Base-by-base conservation (phyloP, 768 basidiomycete genomes). In the Crepidotus variabilis region DNA sequence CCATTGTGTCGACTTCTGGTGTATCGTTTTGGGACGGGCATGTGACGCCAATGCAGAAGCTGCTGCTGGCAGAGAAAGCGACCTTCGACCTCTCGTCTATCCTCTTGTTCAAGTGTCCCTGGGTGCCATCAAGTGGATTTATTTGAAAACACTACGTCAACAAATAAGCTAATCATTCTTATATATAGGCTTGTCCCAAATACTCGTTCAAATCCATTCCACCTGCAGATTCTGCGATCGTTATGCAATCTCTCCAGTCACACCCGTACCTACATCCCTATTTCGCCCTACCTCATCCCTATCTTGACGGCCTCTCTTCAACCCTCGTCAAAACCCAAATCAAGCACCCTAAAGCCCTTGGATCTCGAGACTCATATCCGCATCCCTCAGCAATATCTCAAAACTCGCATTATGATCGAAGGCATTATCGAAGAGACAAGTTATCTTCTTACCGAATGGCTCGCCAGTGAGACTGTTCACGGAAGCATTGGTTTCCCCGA, bases 1-100 rank as follows among this genome's bases (percentile, higher is more conserved):
- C 2, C 97, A 99, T 69, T 92, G 86, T 57, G 76, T 99, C 61
- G 97, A 99, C 75, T 98, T 98, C 65, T 99, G 97, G 97, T 82
- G 84, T 39, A 79, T 92, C 43, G 93, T 98, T 9, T 80, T 99
- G 9, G 88, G 87, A 20, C 79, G 87, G 46, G 88, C 92, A 14
- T 95, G 92, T 65, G 84, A 87, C 64, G 73, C 75, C 24, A 75
- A 86, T 63, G 73, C 76, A 2, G 78, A 84, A 57, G 67, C 69
- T 13, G 79, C 78, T 53, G 75, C 77, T 28, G 78, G 75, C 18
- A 71, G 80, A 52, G 88, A 88, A 65, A 93, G 88, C 67, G 89
- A 90, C 58, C 78, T 98, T 56, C 82, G 86, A 65, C 81, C 91
- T n/a, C 76, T 99, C 51, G 88, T 98, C 54, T 98, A 96, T 69